These are phyloP conservation scores for Onygenales sp. DNA, from an alignment of 2,329 filamentous ascomycete species.

Conservation along the genomic window DNA sequence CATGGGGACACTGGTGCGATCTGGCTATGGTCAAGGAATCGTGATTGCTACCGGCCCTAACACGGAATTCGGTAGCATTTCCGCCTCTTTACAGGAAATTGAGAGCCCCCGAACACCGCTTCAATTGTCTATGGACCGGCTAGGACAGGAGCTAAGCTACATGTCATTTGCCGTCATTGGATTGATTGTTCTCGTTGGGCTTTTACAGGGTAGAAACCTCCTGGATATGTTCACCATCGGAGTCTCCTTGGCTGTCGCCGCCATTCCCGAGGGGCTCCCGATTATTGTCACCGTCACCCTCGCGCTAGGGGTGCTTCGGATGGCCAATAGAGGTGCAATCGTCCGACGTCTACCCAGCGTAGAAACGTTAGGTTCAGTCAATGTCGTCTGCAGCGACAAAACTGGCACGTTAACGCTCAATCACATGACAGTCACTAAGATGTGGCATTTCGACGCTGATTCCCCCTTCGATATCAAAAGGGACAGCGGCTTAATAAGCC, in stretches of 20 bases:
- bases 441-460: conserved; percentile 80
- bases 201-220: conserved; percentile 78
- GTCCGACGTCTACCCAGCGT: conserved; percentile 93
- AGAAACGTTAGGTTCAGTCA: conserved; percentile 95
- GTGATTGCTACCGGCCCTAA: conserved; percentile 93
- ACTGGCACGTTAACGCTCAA: conserved; percentile 94
- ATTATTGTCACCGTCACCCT: conserved; percentile 98
- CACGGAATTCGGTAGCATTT: conserved; percentile 95
- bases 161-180: conserved; percentile 92
- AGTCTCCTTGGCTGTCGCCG: conserved; percentile 89
- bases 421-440: conserved; percentile 93
- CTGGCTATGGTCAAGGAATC: conserved; percentile 87
- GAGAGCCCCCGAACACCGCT: conserved; percentile 91
- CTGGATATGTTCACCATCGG: conserved; percentile 97
- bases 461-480: conserved; percentile 48
- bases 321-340: conserved; percentile 92
- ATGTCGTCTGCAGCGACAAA: conserved; percentile 99
- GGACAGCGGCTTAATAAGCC: conserved; percentile 44
- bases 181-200: conserved; percentile 82
- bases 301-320: conserved; percentile 86
- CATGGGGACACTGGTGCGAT: conserved; percentile 94
- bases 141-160: conserved; percentile 92
- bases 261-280: conserved; percentile 89
- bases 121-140: conserved; percentile 93
- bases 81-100: conserved; percentile 84